Percentiles rank a stretch among this genome's conserved stretches.
Evolutionary conservation across 2,329 filamentous ascomycete species (phyloP).

Genomic region (Clonostachys solani): DNA sequence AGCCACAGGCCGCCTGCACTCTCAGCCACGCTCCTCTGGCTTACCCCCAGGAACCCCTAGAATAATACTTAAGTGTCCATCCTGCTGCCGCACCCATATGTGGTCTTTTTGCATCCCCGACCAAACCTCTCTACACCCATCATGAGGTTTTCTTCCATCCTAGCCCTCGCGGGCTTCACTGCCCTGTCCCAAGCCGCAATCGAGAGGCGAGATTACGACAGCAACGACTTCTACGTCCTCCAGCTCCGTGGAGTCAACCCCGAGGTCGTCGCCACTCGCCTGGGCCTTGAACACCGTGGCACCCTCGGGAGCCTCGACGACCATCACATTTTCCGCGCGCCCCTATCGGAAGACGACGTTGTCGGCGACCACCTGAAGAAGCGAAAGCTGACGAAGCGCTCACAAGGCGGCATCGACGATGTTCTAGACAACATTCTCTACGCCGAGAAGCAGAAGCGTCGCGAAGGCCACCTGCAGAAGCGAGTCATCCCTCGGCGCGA

Average conservation of each 20-base stretch:
- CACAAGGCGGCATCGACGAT: conserved; percentile 42
- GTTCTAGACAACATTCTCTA: conserved; percentile 71
- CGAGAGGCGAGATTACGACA: conserved; percentile 64
- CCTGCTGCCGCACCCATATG: no score
- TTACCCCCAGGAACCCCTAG: no score
- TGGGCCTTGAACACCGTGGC: conserved; percentile 80
- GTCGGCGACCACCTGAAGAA: conserved; percentile 49
- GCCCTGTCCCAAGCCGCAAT: conserved; percentile 43
- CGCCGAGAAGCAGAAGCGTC: conserved; percentile 66
- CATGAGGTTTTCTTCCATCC: conserved; percentile 48
- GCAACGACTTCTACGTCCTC: conserved; percentile 89
- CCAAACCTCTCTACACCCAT: not conserved
- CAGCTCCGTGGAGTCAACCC: conserved; percentile 69
- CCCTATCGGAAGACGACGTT: conserved; percentile 56
- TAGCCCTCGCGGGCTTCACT: conserved; percentile 50
- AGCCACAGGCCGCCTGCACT: no score
- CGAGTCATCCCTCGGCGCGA: conserved; percentile 36
- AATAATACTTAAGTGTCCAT: no score
- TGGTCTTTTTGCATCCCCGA: not conserved
- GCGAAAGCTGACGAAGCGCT: conserved; percentile 59
- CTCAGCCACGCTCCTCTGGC: no score
- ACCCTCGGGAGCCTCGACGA: conserved; percentile 70
- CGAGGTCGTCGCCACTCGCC: conserved; percentile 61
- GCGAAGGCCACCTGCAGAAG: conserved; percentile 46
- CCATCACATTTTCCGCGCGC: conserved; percentile 83